Evolutionary conservation across 257 asterid genomes (phyloP).

Genomic region (Primulina eburnea): DNA sequence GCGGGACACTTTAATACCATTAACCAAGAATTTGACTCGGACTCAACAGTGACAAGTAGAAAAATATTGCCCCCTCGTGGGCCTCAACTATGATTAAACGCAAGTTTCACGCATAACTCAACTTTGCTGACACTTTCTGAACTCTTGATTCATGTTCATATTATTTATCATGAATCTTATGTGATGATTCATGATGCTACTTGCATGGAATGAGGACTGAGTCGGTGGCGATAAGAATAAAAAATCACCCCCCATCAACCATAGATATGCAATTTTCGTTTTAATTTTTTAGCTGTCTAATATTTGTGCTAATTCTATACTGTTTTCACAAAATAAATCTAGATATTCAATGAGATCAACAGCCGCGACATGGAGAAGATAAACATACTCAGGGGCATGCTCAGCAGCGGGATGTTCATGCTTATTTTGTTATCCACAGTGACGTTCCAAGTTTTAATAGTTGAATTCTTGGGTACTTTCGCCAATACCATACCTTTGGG

Average conservation of each 20-base stretch:
- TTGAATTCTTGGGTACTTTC: conserved; percentile 56
- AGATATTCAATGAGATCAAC: conserved; percentile 84
- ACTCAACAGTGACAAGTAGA: not conserved
- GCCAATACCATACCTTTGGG: conserved; percentile 64
- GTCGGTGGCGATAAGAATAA: not conserved
- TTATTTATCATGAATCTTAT: too few relatives aligned
- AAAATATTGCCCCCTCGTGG: not conserved
- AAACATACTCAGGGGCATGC: conserved; percentile 59
- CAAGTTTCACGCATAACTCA: not conserved
- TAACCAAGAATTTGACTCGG: too few relatives aligned
- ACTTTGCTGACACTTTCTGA: not conserved
- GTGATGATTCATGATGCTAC: too few relatives aligned
- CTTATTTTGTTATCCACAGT: conserved; percentile 51
- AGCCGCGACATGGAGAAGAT: conserved; percentile 83
- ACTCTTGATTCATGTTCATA: not conserved
- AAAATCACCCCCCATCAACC: too few relatives aligned
- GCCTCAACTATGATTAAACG: not conserved
- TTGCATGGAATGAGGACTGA: not conserved
- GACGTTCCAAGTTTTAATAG: conserved; percentile 59
- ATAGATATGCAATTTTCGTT: too few relatives aligned
- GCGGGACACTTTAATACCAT: too few relatives aligned
- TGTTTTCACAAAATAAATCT: not conserved
- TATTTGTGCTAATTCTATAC: not conserved
- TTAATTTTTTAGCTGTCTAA: not conserved
- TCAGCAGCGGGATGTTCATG: conserved; percentile 65